phyloP scores from a whole-genome alignment of 2,329 filamentous ascomycete species.

The Zalaria sp. region DNA sequence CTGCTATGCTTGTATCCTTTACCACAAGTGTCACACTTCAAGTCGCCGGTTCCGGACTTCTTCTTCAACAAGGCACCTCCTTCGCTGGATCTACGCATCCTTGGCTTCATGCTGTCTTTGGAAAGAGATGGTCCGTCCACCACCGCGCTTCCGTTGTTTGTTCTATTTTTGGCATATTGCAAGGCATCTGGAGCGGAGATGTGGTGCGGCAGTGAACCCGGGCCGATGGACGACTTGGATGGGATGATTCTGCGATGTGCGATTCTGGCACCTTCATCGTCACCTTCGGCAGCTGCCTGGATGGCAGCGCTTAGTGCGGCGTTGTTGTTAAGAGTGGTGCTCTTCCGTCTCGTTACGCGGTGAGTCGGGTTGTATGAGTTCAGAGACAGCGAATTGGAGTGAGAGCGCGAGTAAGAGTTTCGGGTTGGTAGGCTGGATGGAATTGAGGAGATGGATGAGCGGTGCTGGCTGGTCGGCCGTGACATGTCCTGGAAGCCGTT shows the following conservation, averaged over 20 bases:
- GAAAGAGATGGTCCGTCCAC: conserved; percentile 53
- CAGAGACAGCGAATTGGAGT: conserved; percentile 69
- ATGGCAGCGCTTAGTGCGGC: conserved; percentile 59
- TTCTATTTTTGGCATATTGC: conserved; percentile 8
- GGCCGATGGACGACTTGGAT: conserved; percentile 44
- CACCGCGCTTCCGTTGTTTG: conserved; percentile 34
- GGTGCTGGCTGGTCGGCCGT: conserved; percentile 30
- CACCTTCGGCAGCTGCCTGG: conserved; percentile 53
- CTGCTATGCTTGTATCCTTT: conserved; percentile 99
- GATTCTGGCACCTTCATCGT: conserved; percentile 45
- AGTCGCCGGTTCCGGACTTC: conserved; percentile 68
- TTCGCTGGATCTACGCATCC: conserved; percentile 61
- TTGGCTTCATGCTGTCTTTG: conserved; percentile 25
- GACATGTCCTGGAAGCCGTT: conserved; percentile 20
- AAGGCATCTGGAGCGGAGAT: conserved; percentile 20
- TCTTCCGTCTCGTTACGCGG: conserved; percentile 85
- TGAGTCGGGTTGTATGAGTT: conserved; percentile 67
- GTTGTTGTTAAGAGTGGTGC: conserved; percentile 56
- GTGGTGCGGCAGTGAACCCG: conserved; percentile 49
- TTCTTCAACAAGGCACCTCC: conserved; percentile 68
- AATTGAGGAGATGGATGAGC: conserved; percentile 40
- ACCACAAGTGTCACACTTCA: conserved; percentile 94
- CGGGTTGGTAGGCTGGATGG: conserved; percentile 47
- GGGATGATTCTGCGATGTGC: conserved; percentile 52
- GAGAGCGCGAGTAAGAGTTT: conserved; percentile 55